These are phyloP conservation scores for Arabidopsis lyrata DNA, from an alignment of 441 rosid species.

Conservation along the genomic window DNA sequence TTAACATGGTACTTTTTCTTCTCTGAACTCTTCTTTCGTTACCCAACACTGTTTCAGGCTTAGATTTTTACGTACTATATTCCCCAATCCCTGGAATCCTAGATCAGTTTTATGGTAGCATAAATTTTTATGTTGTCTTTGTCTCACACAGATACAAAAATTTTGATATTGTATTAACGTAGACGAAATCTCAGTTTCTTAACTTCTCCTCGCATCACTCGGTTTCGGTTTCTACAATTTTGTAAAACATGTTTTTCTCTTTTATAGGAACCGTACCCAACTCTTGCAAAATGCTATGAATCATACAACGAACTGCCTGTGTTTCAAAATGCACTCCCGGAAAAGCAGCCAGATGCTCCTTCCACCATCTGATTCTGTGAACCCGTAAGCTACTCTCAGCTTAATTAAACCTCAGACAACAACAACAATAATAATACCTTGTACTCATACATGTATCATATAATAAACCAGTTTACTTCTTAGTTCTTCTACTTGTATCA, in stretches of 20 bases:
- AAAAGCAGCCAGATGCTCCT: conserved; percentile 80
- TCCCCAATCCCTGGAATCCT: background rate
- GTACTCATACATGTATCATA: conserved; percentile 26
- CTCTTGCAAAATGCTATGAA: conserved; percentile 62
- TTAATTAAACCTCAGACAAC: conserved; percentile 24
- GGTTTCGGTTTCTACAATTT: conserved; percentile 1
- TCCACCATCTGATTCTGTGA: conserved; percentile 37
- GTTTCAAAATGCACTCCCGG: conserved; percentile 67
- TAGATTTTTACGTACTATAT: background rate
- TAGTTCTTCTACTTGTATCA: conserved; percentile 24
- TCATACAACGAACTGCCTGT: conserved; percentile 62
- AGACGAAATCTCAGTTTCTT: too few species aligned
- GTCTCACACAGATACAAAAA: too few species aligned
- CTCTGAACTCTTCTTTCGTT: background rate
- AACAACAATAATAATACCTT: conserved; percentile 3
- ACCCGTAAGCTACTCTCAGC: conserved; percentile 19
- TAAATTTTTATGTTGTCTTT: too few species aligned
- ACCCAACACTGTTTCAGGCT: background rate
- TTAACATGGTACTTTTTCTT: conserved; percentile 67
- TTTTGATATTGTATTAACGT: too few species aligned
- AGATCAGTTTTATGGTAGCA: background rate
- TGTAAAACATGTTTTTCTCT: background rate
- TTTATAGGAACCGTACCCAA: conserved; percentile 64
- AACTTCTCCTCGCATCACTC: background rate
- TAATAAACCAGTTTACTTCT: conserved; percentile 12